A percentile compares a stretch with the other conserved stretches of the same genome.
Conservation (phyloP, 2,329 filamentous ascomycete species). For the Metarhizium guizhouense region DNA sequence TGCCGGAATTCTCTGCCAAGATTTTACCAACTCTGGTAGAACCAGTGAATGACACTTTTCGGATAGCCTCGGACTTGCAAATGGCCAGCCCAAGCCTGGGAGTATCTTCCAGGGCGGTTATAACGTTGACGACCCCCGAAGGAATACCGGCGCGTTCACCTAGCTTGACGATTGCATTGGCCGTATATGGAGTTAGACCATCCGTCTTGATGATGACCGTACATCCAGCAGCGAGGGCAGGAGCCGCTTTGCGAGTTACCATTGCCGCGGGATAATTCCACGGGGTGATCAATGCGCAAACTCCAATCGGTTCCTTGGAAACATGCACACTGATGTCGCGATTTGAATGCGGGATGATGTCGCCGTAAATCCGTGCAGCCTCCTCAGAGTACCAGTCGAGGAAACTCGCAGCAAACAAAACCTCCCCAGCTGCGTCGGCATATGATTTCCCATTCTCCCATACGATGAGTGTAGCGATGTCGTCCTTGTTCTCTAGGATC, state of each 20-base stretch:
- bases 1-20: slow-evolving; percentile 81
- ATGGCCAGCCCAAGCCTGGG: slow-evolving; percentile 68
- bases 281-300: slow-evolving; percentile 74
- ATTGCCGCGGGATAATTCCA: slow-evolving; percentile 83
- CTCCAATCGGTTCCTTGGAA: slow-evolving; percentile 74
- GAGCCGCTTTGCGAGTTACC: slow-evolving; percentile 61
- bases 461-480: slow-evolving; percentile 73
- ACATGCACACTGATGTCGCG: slow-evolving; percentile 68
- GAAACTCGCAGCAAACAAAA: slow-evolving; percentile 63
- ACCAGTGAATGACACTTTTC: slow-evolving; percentile 91
- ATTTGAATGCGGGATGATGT: slow-evolving; percentile 61
- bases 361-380: slow-evolving; percentile 63
- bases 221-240: slow-evolving; percentile 81
- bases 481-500: slow-evolving; percentile 67
- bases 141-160: slow-evolving; percentile 82
- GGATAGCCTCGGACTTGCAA: slow-evolving; percentile 61
- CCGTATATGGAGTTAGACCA: slow-evolving; percentile 84
- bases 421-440: slow-evolving; percentile 64
- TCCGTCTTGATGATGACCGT: slow-evolving; percentile 89
- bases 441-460: slow-evolving; percentile 85
- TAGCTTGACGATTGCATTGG: slow-evolving; percentile 78
- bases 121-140: slow-evolving; percentile 80
- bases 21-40: slow-evolving; percentile 59
- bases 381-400: slow-evolving; percentile 77
- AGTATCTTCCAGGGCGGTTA: slow-evolving; percentile 74